Evolutionary conservation across 345 rosid species (phyloP).

Genomic region (sweet orange (Citrus sinensis)): DVS_A1.0 CM039168.1:29265501-29266000

Average conservation of each 20-base stretch:
- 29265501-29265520: too few species aligned
- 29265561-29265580: neutral
- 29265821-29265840: too few species aligned
- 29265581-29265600: neutral
- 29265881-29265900: too few species aligned
- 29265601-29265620: neutral
- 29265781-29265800: neutral
- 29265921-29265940: too few species aligned
- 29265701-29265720: neutral
- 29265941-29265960: too few species aligned
- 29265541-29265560: neutral
- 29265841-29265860: too few species aligned
- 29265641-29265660: constrained; percentile 34
- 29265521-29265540: too few species aligned
- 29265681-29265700: neutral
- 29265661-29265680: constrained; percentile 12
- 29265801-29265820: too few species aligned
- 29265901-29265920: too few species aligned
- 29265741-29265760: neutral
- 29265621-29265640: neutral
- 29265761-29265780: neutral
- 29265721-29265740: neutral
- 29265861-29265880: too few species aligned
- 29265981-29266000: too few species aligned
- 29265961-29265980: too few species aligned